Evolutionary conservation across 768 basidiomycete genomes (phyloP).

Genomic region (Suillus sp.): DNA sequence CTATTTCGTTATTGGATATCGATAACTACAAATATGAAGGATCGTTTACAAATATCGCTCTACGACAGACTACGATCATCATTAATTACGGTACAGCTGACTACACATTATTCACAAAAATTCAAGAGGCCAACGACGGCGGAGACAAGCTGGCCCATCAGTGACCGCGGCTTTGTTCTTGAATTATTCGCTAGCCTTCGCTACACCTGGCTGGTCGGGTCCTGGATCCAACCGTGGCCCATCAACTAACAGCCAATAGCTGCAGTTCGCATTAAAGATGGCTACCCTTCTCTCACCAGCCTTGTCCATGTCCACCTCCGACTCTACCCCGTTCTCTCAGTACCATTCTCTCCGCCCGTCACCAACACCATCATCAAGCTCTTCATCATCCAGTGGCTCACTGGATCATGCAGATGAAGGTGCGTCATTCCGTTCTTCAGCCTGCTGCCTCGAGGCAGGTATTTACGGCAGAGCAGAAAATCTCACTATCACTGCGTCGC

Average conservation of each 20-base stretch:
- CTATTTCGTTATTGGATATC: slow-evolving; percentile 1
- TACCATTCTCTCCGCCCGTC: slow-evolving; percentile 37
- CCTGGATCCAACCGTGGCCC: not conserved
- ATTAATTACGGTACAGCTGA: slow-evolving; percentile 5
- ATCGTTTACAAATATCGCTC: slow-evolving; percentile 1
- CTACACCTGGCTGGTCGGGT: not conserved
- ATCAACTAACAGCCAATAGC: not conserved
- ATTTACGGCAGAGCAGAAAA: slow-evolving; percentile 58
- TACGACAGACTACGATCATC: not conserved
- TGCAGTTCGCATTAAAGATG: not conserved
- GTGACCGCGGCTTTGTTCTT: not conserved
- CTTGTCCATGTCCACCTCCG: slow-evolving; percentile 19
- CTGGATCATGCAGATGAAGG: slow-evolving; percentile 67
- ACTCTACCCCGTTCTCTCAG: slow-evolving; percentile 35
- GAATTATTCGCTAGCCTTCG: not conserved
- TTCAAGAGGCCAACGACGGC: not conserved
- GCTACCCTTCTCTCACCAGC: slow-evolving; percentile 4
- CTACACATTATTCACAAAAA: not conserved
- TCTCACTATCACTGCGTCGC: slow-evolving; percentile 65
- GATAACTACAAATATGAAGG: slow-evolving; percentile 2
- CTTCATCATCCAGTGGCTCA: slow-evolving; percentile 59
- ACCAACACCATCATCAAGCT: slow-evolving; percentile 22
- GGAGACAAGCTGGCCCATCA: not conserved
- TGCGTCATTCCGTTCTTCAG: slow-evolving; percentile 31
- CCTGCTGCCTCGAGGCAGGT: slow-evolving; percentile 22